Evolutionary conservation across 129 eudicot species (phyloP).

Genomic region (Calendula officinalis): DNA sequence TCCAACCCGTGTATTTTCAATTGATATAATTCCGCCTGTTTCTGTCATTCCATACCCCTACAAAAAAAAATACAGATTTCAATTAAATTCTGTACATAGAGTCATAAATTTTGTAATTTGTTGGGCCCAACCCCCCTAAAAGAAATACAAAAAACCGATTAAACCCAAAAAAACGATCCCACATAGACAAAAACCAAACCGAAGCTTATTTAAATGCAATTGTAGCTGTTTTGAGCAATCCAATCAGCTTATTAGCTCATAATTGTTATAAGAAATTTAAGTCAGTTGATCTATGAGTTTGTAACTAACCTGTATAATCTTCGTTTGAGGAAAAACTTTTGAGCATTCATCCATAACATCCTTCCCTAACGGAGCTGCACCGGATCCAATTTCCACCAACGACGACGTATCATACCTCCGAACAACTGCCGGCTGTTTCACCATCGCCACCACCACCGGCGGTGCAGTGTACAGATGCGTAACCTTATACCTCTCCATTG

Average conservation of each 20-base stretch:
- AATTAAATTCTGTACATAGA: not conserved
- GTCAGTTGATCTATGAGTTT: not conserved
- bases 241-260: not conserved
- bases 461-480: conserved; percentile 42
- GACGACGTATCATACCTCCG: conserved; percentile 23
- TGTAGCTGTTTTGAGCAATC: too few relatives aligned
- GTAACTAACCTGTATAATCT: conserved; percentile 31
- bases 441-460: conserved; percentile 41
- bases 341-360: conserved; percentile 36
- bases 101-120: too few relatives aligned
- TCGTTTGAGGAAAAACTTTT: conserved; percentile 24
- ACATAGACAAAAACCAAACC: too few relatives aligned
- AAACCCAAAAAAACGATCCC: too few relatives aligned
- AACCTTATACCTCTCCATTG: conserved; percentile 32
- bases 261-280: not conserved
- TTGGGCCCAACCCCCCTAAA: too few relatives aligned
- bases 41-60: conserved; percentile 54
- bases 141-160: too few relatives aligned
- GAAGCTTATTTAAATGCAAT: too few relatives aligned
- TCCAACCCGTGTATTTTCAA: conserved; percentile 46
- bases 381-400: conserved; percentile 33
- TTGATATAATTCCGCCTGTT: conserved; percentile 56
- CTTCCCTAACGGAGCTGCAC: conserved; percentile 44
- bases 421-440: conserved; percentile 22
- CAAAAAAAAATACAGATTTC: not conserved